Conservation (phyloP, 139 green algal species). For the Picochlorum sp. region DNA sequence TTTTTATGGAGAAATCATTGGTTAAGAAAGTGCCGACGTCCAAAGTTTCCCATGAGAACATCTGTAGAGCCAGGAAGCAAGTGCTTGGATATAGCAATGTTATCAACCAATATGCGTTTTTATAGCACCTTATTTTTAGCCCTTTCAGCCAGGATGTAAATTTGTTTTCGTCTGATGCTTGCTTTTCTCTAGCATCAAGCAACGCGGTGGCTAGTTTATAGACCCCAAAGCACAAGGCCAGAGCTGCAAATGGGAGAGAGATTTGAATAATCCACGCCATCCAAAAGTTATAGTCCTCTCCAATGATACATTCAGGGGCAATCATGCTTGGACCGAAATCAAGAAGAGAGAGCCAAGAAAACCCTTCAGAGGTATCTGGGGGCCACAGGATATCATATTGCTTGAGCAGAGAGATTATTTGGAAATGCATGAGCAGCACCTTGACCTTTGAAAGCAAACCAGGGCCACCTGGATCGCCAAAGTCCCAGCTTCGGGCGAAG, state of each 20-base stretch:
- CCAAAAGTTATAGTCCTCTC: constrained; percentile 24
- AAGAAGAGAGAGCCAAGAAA: constrained; percentile 29
- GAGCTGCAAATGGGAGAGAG: constrained; percentile 18
- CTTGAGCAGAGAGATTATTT: constrained; percentile 34
- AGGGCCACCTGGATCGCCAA: constrained; percentile 9
- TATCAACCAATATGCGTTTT: constrained; percentile 41
- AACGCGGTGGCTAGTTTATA: neutral
- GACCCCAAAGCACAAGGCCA: constrained; percentile 6
- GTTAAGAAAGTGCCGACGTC: constrained; percentile 29
- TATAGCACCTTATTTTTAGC: constrained; percentile 26
- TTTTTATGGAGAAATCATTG: constrained; percentile 25
- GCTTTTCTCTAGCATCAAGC: neutral
- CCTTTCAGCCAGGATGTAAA: neutral
- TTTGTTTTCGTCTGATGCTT: neutral
- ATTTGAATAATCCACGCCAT: constrained; percentile 22
- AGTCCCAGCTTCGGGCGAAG: constrained; percentile 22
- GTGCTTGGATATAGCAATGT: constrained; percentile 41
- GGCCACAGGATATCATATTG: constrained; percentile 39
- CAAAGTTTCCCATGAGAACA: constrained; percentile 26
- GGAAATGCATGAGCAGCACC: constrained; percentile 34
- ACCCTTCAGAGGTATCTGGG: constrained; percentile 1
- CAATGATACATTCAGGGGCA: constrained; percentile 25
- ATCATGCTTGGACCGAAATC: constrained; percentile 31
- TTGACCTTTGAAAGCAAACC: constrained; percentile 39
- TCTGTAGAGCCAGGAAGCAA: constrained; percentile 27